A percentile compares a stretch with the other conserved stretches of the same genome.
Conservation (phyloP, 2,329 filamentous ascomycete species). For the Chaetomium sp. region DNA sequence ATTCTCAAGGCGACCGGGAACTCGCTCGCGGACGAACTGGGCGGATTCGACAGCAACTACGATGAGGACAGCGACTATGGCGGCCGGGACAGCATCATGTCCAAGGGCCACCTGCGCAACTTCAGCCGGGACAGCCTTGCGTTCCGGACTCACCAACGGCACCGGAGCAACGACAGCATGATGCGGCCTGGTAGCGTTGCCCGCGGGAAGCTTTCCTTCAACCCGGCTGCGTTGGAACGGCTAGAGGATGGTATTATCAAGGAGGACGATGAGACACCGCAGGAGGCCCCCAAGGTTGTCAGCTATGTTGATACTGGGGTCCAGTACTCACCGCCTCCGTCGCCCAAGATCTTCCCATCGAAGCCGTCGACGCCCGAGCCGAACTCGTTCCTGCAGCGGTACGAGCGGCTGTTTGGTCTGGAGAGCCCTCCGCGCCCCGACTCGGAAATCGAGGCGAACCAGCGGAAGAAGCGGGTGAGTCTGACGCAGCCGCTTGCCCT, state of each 20-base stretch:
- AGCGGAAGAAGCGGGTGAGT: conserved; percentile 62
- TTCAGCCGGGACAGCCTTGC: conserved; percentile 52
- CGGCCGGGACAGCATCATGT: conserved; percentile 57
- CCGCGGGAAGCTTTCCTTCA: conserved; percentile 47
- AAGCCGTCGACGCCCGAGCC: conserved; percentile 41
- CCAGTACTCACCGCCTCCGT: conserved; percentile 78
- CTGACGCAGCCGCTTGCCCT: conserved; percentile 44
- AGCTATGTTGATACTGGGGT: conserved; percentile 69
- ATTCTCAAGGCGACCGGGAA: conserved; percentile 57
- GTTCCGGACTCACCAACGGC: conserved; percentile 45
- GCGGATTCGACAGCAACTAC: conserved; percentile 70
- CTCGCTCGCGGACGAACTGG: conserved; percentile 85
- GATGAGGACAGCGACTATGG: conserved; percentile 65
- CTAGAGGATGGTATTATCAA: conserved; percentile 47
- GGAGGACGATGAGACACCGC: conserved; percentile 39
- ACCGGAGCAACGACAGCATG: conserved; percentile 53
- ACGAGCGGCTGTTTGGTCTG: conserved; percentile 35
- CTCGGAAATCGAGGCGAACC: conserved; percentile 64
- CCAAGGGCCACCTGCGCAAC: conserved; percentile 46
- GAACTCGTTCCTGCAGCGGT: conserved; percentile 27
- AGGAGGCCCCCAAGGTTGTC: conserved; percentile 31
- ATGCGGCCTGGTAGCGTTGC: conserved; percentile 49
- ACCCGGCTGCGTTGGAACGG: conserved; percentile 49
- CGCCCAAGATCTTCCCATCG: conserved; percentile 47
- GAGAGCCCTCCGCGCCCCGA: conserved; percentile 43